Percentiles rank a stretch among this genome's conserved stretches.
These are phyloP conservation scores for Gloeostereum incarnatum DNA, from an alignment of 768 basidiomycete species.

Conservation along the genomic window DNA sequence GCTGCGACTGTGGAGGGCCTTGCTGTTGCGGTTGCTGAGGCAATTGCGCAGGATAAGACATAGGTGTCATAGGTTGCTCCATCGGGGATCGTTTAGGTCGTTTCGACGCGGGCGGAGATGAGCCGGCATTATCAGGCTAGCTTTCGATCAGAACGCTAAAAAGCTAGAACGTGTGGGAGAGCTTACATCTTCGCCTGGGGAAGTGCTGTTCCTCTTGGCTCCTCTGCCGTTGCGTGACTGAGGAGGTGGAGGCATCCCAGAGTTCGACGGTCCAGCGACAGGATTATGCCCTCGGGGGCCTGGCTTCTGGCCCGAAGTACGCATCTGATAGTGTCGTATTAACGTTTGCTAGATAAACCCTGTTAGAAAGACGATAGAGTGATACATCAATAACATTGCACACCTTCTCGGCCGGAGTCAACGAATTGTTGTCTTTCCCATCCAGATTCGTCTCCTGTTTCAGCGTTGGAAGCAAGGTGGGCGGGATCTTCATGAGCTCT, in stretches of 20 bases:
- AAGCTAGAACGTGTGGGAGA: neutral
- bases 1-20: constrained; percentile 22
- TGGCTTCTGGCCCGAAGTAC: constrained; percentile 13
- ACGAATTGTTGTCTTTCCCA: constrained; percentile 33
- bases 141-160: neutral
- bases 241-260: constrained; percentile 15
- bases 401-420: constrained; percentile 58
- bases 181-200: constrained; percentile 51
- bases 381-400: constrained; percentile 8
- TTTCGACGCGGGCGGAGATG: constrained; percentile 50
- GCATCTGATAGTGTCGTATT: constrained; percentile 14
- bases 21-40: constrained; percentile 21
- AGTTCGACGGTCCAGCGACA: constrained; percentile 33
- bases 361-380: neutral
- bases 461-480: constrained; percentile 18
- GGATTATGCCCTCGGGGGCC: constrained; percentile 25
- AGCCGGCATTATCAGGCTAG: constrained; percentile 41
- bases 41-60: constrained; percentile 16
- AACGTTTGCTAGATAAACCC: constrained; percentile 24
- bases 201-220: constrained; percentile 50
- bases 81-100: constrained; percentile 41
- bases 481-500: constrained; percentile 34
- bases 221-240: constrained; percentile 19
- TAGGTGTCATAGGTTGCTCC: constrained; percentile 29
- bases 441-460: constrained; percentile 32